phyloP scores from a whole-genome alignment of 108 stramenopile genomes.

The Cyclotella distinguenda region DNA sequence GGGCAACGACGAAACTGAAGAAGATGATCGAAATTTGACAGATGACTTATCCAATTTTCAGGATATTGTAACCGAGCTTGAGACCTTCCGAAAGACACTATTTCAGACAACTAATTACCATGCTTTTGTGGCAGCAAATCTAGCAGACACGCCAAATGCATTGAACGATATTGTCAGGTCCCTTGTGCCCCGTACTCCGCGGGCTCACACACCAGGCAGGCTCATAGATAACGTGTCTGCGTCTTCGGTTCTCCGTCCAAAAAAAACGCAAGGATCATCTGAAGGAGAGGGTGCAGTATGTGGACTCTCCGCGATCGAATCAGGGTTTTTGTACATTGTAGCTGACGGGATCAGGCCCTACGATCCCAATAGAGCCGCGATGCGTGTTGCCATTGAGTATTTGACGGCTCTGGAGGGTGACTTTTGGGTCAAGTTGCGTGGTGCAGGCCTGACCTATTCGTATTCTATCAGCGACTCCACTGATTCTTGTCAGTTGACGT shows the following conservation, averaged over 20 bases:
- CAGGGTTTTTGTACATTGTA: constrained; percentile 33
- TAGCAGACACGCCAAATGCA: constrained; percentile 22
- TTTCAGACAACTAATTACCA: constrained; percentile 45
- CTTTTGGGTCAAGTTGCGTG: constrained; percentile 53
- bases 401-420: constrained; percentile 52
- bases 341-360: constrained; percentile 38
- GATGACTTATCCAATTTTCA: constrained; percentile 15
- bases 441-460: constrained; percentile 47
- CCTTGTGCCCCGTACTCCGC: constrained; percentile 1
- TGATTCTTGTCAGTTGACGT: constrained; percentile 33
- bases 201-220: constrained; percentile 7
- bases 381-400: constrained; percentile 52
- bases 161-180: constrained; percentile 27
- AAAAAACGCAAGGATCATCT: neutral
- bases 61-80: constrained; percentile 31
- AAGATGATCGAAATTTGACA: neutral
- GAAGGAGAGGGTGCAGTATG: constrained; percentile 40
- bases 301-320: constrained; percentile 42
- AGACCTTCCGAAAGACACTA: constrained; percentile 27
- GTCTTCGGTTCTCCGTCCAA: constrained; percentile 31
- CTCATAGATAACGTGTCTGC: constrained; percentile 45
- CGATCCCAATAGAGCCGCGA: constrained; percentile 32
- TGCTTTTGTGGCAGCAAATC: constrained; percentile 46
- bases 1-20: constrained; percentile 10
- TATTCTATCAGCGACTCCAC: constrained; percentile 40